Evolutionary conservation across 2,329 filamentous ascomycete genomes (phyloP).

Genomic region (Chaetomiaceae sp.): DNA sequence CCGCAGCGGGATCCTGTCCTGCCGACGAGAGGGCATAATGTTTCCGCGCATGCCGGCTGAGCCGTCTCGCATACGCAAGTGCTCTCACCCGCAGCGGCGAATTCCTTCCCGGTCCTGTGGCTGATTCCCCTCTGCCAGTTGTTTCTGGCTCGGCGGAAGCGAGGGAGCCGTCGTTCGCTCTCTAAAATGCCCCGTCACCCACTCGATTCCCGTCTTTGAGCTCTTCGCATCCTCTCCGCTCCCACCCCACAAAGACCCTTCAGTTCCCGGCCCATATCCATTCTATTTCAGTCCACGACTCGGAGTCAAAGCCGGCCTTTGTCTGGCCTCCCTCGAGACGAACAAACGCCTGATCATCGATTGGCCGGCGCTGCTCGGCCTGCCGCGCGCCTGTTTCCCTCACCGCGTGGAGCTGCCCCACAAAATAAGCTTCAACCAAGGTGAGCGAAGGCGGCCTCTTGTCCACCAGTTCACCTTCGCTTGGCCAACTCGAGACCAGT

Average conservation of each 20-base stretch:
- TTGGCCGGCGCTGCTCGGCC: conserved; percentile 18
- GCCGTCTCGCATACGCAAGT: neutral
- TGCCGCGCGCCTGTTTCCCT: conserved; percentile 23
- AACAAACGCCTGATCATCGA: conserved; percentile 19
- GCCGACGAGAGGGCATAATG: neutral
- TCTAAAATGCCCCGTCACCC: conserved; percentile 5
- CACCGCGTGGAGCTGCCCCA: conserved; percentile 12
- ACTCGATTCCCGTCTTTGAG: neutral
- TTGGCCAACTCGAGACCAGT: conserved; percentile 14
- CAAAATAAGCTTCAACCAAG: conserved; percentile 17
- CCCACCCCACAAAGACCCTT: neutral
- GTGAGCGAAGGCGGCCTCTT: conserved; percentile 18
- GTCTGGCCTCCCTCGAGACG: conserved; percentile 18
- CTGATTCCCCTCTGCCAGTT: neutral
- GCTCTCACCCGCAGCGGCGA: conserved; percentile 7
- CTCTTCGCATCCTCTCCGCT: neutral
- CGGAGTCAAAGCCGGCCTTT: conserved; percentile 14
- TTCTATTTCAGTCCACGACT: conserved; percentile 2
- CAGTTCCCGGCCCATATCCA: neutral
- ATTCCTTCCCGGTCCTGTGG: neutral
- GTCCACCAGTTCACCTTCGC: conserved; percentile 18
- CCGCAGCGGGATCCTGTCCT: neutral
- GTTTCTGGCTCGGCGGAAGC: neutral
- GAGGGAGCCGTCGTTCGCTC: neutral
- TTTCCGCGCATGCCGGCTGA: neutral